These are phyloP conservation scores for Coleophoma eucalyptorum DNA, from an alignment of 2,329 filamentous ascomycete species.

Conservation along the genomic window DNA sequence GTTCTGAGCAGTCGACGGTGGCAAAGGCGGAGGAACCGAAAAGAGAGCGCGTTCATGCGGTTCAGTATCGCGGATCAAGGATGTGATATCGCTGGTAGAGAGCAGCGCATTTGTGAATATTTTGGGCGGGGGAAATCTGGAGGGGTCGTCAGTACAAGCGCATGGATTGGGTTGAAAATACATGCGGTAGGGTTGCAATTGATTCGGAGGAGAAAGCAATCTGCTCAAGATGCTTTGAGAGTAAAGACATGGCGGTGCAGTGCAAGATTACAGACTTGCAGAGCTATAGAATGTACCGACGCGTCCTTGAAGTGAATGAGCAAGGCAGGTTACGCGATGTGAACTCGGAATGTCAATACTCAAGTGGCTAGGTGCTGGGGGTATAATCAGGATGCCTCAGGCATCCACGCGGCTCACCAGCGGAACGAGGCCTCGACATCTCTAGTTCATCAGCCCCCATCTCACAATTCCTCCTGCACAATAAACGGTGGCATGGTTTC, in stretches of 20 bases:
- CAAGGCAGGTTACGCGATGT: neutral
- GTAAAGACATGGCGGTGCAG: slow-evolving; percentile 58
- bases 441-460: no score
- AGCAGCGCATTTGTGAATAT: slow-evolving; percentile 95
- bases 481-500: no score
- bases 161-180: neutral
- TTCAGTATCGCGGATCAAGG: slow-evolving; percentile 92
- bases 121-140: slow-evolving; percentile 83
- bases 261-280: neutral
- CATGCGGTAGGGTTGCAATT: slow-evolving; percentile 71
- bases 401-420: no score
- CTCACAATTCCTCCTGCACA: no score
- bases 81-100: slow-evolving; percentile 85
- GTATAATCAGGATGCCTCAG: no score
- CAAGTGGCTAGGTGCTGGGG: no score
- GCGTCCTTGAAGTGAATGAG: no score
- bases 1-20: slow-evolving; percentile 38
- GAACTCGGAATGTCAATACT: no score
- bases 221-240: slow-evolving; percentile 71
- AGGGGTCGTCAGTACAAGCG: slow-evolving; percentile 13
- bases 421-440: no score
- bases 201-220: slow-evolving; percentile 73
- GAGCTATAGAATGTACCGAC: neutral
- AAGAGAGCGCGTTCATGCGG: slow-evolving; percentile 92
- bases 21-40: slow-evolving; percentile 70